These are phyloP conservation scores for Gastrolobium bilobum DNA, from an alignment of 306 rosid species.

Conservation along the genomic window DNA sequence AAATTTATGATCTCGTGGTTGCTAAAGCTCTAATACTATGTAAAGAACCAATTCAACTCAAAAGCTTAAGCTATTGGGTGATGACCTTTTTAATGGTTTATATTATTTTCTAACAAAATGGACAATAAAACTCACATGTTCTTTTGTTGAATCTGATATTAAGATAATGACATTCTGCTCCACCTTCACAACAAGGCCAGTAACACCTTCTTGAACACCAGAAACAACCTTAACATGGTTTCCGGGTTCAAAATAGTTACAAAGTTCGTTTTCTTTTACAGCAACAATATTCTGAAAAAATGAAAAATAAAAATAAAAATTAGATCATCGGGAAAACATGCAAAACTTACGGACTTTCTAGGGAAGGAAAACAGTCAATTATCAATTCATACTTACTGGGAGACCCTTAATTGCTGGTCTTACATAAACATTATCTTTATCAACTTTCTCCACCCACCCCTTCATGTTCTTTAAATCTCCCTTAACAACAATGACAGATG, in stretches of 20 bases:
- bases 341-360: slow-evolving; percentile 18
- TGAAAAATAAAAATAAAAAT: not conserved
- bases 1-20: no score
- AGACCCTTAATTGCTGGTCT: slow-evolving; percentile 91
- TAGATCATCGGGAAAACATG: slow-evolving; percentile 6
- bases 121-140: slow-evolving; percentile 74
- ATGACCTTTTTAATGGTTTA: no score
- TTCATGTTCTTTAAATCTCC: slow-evolving; percentile 94
- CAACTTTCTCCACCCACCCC: slow-evolving; percentile 98
- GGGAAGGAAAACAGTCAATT: slow-evolving; percentile 17
- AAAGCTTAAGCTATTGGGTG: no score
- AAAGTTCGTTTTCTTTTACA: slow-evolving; percentile 85
- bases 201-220: slow-evolving; percentile 96
- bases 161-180: slow-evolving; percentile 94
- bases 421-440: slow-evolving; percentile 88
- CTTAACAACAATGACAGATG: slow-evolving; percentile 86
- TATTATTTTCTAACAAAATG: no score
- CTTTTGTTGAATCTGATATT: slow-evolving; percentile 96
- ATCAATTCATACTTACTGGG: slow-evolving; percentile 69
- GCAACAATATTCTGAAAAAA: slow-evolving; percentile 79
- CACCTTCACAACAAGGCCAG: slow-evolving; percentile 99
- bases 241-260: slow-evolving; percentile 97
- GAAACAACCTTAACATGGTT: slow-evolving; percentile 97
- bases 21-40: no score
- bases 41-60: no score